Conservation (phyloP, 176 grass and related monocot genomes). For the Metroxylon sagu region DNA sequence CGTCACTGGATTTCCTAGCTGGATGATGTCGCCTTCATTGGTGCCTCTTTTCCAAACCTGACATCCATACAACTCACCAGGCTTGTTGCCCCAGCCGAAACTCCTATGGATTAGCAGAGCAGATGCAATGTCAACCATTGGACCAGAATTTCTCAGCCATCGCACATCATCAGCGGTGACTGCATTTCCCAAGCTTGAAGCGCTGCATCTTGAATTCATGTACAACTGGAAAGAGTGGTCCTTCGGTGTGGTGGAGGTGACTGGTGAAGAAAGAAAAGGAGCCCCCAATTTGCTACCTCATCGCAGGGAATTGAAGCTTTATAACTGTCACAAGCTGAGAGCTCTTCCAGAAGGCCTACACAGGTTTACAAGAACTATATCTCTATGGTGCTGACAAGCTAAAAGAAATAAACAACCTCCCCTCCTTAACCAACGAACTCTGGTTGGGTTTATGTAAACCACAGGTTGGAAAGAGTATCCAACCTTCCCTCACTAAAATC, state of each 20-base stretch:
- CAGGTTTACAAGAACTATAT: slow-evolving; percentile 31
- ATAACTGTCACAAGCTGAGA: too few relatives aligned
- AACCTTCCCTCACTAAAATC: slow-evolving; percentile 31
- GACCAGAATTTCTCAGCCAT: slow-evolving; percentile 51
- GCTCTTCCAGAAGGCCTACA: slow-evolving; percentile 60
- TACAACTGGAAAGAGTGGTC: slow-evolving; percentile 64
- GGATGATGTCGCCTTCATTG: background rate
- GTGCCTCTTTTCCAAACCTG: slow-evolving; percentile 22
- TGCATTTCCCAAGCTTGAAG: slow-evolving; percentile 59
- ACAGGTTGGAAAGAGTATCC: slow-evolving; percentile 53
- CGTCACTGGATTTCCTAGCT: slow-evolving; percentile 37
- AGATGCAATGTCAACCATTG: slow-evolving; percentile 45
- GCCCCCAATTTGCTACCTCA: slow-evolving; percentile 31
- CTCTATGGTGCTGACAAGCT: slow-evolving; percentile 45
- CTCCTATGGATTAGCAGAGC: slow-evolving; percentile 50
- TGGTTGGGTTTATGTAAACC: slow-evolving; percentile 60
- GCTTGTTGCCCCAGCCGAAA: slow-evolving; percentile 54
- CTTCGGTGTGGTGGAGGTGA: slow-evolving; percentile 23
- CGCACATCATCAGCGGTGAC: slow-evolving; percentile 24
- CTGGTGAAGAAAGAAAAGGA: background rate
- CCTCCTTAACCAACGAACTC: too few relatives aligned
- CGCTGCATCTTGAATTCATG: slow-evolving; percentile 56
- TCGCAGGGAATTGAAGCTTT: slow-evolving; percentile 50
- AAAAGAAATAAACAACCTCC: slow-evolving; percentile 57
- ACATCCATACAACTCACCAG: slow-evolving; percentile 49